Conservation (phyloP, 1,284 basidiomycete genomes). For the Pyrrhoderma noxium region DNA sequence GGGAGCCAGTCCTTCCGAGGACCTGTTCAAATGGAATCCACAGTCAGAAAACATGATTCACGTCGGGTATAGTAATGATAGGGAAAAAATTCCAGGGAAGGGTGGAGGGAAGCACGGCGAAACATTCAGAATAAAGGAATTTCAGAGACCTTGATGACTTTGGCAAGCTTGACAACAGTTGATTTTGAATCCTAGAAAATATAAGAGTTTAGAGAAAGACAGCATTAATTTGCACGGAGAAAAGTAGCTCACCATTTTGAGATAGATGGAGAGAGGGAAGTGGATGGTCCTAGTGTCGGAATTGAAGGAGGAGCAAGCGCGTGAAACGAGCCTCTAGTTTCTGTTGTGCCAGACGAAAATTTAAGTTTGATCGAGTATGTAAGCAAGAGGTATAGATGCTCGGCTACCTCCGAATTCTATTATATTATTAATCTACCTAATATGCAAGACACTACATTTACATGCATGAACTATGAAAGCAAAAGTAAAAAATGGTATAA, state of each 20-base stretch:
- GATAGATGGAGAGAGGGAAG: background rate
- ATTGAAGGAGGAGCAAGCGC: no score
- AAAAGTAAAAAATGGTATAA: background rate
- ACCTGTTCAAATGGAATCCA: conserved; percentile 46
- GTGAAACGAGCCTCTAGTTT: background rate
- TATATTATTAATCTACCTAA: no score
- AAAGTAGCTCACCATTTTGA: background rate
- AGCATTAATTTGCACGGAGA: background rate
- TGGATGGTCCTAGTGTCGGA: no score
- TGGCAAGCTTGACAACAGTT: conserved; percentile 89
- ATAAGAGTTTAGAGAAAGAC: background rate
- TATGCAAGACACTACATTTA: background rate
- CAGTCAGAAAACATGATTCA: no score
- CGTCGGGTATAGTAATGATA: no score
- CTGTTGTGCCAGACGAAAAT: conserved; percentile 12
- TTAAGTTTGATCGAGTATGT: conserved; percentile 8
- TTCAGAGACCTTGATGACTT: conserved; percentile 79
- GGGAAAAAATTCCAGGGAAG: no score
- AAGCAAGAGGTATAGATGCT: background rate
- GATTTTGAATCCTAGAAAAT: conserved; percentile 55
- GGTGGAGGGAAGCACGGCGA: background rate
- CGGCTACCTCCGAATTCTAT: no score
- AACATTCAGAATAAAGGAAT: conserved; percentile 1
- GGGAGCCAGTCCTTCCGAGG: conserved; percentile 97
- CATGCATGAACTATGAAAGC: background rate